These are phyloP conservation scores for Cudoniella acicularis DNA, from an alignment of 495 filamentous ascomycete species.

Conservation along the genomic window DNA sequence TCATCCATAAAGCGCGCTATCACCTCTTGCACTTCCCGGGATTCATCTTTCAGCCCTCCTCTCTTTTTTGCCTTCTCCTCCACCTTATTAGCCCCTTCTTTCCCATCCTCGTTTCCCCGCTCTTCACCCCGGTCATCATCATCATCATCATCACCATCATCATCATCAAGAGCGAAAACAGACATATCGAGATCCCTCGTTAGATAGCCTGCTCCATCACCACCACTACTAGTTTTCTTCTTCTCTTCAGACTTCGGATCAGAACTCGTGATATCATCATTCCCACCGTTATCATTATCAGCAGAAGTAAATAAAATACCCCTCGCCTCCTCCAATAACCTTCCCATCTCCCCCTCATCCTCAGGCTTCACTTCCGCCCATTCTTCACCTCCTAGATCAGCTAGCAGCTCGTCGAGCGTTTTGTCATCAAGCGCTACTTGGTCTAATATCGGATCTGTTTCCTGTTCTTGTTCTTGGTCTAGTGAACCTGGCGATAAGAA, in stretches of 20 bases:
- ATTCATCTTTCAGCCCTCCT: slow-evolving; percentile 18
- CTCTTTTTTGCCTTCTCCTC: background rate
- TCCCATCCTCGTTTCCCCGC: too few relatives aligned
- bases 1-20: slow-evolving; percentile 22
- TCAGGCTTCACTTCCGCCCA: slow-evolving; percentile 27
- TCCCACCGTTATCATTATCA: too few relatives aligned
- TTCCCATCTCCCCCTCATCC: slow-evolving; percentile 27
- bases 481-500: slow-evolving; percentile 6
- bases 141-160: slow-evolving; percentile 2
- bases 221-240: background rate
- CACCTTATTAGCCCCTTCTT: too few relatives aligned
- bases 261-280: background rate
- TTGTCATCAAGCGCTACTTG: slow-evolving; percentile 14
- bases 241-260: background rate
- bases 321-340: slow-evolving; percentile 30
- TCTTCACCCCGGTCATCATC: too few relatives aligned
- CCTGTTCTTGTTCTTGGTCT: slow-evolving; percentile 1
- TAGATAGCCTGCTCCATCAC: slow-evolving; percentile 1
- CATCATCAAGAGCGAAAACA: slow-evolving; percentile 22
- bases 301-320: too few relatives aligned
- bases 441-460: slow-evolving; percentile 18
- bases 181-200: slow-evolving; percentile 25
- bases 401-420: slow-evolving; percentile 35
- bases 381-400: slow-evolving; percentile 33
- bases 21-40: slow-evolving; percentile 22